Base-by-base conservation (phyloP, 2,329 filamentous ascomycete genomes). In the Paracoccidioides lutzii region DNA sequence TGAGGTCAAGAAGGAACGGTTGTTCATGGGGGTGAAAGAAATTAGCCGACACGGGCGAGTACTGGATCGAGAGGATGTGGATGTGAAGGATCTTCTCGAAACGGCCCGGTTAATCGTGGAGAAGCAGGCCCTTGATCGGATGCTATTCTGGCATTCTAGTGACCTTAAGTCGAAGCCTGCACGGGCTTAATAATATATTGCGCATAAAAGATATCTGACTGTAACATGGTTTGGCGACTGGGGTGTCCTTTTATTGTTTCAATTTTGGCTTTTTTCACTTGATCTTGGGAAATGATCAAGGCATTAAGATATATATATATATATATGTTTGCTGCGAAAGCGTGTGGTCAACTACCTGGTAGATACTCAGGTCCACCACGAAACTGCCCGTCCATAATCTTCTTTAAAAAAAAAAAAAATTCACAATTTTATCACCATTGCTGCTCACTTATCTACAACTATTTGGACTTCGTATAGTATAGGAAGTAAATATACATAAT, bases 71-170 rank as follows among this genome's bases (percentile, higher is more conserved):
- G 75, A 79, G n/a, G 86, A 95, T 59, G 88, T 98, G 40, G 93
- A 97, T 72, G 89, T 98, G 59, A 98, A 97, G 80, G 88, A 97
- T 69, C 72, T 98, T 60, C 74, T 98, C 62, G 88, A 93, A 75
- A 83, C 85, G 54, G 87, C 87, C 54, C 83, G 90, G 65, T 76
- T 98, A 58, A 83, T 98, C 58, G 82, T 98, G 65, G 93, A 98
- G 79, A 82, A 86, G 69, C 74, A 76, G 44, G 91, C 91, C 40
- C 76, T 98, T 66, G 79, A 84, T 69, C 78, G 81, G 68, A 82
- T 97, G 67, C 78, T 96, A 65, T 73, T 77, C 67, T 73, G 78
- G 61, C 90, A 95, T 67, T 73, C 72, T 48, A 69, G 63, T 55
- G 73, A 76, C 62, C 58, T 76, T 61, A 63, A 62, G 37, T 64